A percentile compares a stretch with the other conserved stretches of the same genome.
phyloP scores from a whole-genome alignment of 139 green algal species.

The Tetraselmis striata region DNA sequence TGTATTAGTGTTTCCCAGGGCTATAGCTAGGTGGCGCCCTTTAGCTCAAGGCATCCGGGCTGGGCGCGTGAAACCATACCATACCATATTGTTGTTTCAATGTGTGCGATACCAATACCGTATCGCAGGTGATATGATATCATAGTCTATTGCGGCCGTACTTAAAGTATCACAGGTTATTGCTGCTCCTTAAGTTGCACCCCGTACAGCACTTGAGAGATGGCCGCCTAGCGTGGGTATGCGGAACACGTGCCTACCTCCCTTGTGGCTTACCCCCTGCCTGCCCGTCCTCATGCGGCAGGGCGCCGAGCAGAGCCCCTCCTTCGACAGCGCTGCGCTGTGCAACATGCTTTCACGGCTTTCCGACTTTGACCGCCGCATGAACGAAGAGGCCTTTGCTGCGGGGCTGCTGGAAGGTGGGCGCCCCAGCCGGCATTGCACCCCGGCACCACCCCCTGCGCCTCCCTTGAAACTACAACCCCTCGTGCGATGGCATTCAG shows the following conservation, averaged over 20 bases:
- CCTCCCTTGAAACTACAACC: not conserved
- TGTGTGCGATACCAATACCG: not conserved
- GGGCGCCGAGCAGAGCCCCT: not conserved
- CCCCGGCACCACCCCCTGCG: too few relatives aligned
- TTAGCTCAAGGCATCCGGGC: too few relatives aligned
- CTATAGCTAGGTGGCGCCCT: too few relatives aligned
- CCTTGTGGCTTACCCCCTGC: not conserved
- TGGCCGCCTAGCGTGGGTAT: too few relatives aligned
- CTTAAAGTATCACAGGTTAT: not conserved
- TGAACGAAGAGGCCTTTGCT: constrained; percentile 36
- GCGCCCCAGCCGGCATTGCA: too few relatives aligned
- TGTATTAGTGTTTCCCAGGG: not conserved
- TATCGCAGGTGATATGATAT: not conserved
- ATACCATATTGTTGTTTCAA: not conserved
- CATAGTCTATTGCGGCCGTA: not conserved
- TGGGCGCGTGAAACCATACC: too few relatives aligned
- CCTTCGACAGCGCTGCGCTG: constrained; percentile 10
- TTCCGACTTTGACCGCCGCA: constrained; percentile 64
- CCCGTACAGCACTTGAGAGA: too few relatives aligned
- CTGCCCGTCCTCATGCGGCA: not conserved
- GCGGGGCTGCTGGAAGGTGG: not conserved
- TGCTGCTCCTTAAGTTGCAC: too few relatives aligned
- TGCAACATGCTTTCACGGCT: constrained; percentile 45
- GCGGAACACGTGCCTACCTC: not conserved
- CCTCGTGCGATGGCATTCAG: not conserved